A percentile compares a stretch with the other conserved stretches of the same genome.
phyloP scores from a whole-genome alignment of 139 green algal species.

The Penium margaritaceum region DNA sequence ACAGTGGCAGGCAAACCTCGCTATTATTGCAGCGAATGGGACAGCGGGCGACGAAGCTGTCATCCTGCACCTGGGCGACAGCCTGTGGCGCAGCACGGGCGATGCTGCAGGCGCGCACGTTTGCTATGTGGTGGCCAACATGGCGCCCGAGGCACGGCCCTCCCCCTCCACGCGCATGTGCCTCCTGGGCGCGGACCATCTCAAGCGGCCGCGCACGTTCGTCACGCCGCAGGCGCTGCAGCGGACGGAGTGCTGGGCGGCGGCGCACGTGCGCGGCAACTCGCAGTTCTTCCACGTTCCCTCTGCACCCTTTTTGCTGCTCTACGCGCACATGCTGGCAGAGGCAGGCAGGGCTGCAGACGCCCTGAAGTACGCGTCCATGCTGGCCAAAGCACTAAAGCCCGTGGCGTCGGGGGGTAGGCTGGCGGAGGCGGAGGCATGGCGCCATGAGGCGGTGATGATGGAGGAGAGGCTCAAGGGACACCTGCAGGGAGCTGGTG shows the following conservation, averaged over 20 bases:
- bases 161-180: slow-evolving; percentile 46
- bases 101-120: slow-evolving; percentile 61
- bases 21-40: slow-evolving; percentile 60
- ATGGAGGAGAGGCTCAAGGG: slow-evolving; percentile 32
- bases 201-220: slow-evolving; percentile 43
- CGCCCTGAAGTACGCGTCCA: slow-evolving; percentile 31
- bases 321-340: slow-evolving; percentile 45
- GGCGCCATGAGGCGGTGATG: neutral
- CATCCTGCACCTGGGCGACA: slow-evolving; percentile 61
- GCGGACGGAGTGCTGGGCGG: slow-evolving; percentile 70
- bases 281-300: slow-evolving; percentile 45
- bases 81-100: slow-evolving; percentile 48
- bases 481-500: slow-evolving; percentile 16
- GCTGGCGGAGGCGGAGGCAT: slow-evolving; percentile 12
- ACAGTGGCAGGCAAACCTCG: slow-evolving; percentile 66
- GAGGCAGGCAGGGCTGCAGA: slow-evolving; percentile 32
- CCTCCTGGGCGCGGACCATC: slow-evolving; percentile 58
- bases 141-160: slow-evolving; percentile 33
- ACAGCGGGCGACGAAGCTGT: slow-evolving; percentile 49
- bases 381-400: slow-evolving; percentile 9
- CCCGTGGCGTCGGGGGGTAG: neutral
- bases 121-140: slow-evolving; percentile 64
- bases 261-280: slow-evolving; percentile 52
- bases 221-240: slow-evolving; percentile 34
- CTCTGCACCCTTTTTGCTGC: slow-evolving; percentile 65